These are phyloP conservation scores for Raffaelea albimanens DNA, from an alignment of 2,329 filamentous ascomycete genomes.

Conservation along the genomic window DNA sequence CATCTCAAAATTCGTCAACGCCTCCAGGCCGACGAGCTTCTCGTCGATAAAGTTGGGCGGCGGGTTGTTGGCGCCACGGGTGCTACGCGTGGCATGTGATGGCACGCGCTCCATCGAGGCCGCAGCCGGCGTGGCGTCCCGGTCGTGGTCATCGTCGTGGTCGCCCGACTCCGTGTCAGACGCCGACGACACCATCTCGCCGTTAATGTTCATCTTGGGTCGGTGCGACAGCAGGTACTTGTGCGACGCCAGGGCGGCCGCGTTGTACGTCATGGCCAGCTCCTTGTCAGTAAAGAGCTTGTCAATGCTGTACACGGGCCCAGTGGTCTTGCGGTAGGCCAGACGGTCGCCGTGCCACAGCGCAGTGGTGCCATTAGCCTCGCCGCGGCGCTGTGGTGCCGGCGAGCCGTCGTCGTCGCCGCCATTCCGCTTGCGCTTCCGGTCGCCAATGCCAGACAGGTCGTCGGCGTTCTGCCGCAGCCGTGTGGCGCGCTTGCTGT, in stretches of 20 bases:
- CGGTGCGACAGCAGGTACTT: slow-evolving; percentile 52
- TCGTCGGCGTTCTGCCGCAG: slow-evolving; percentile 54
- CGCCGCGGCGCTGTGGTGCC: slow-evolving; percentile 46
- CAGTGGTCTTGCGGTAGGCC: slow-evolving; percentile 44
- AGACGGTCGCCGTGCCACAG: slow-evolving; percentile 55
- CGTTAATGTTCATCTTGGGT: slow-evolving; percentile 36
- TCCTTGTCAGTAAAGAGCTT: slow-evolving; percentile 65
- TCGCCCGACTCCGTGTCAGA: slow-evolving; percentile 45
- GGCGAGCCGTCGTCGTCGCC: slow-evolving; percentile 53
- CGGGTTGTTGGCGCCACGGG: slow-evolving; percentile 33
- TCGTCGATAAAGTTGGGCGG: slow-evolving; percentile 43
- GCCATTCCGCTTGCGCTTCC: slow-evolving; percentile 53
- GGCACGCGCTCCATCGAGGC: slow-evolving; percentile 53
- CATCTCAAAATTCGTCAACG: slow-evolving; percentile 48
- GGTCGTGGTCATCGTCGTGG: slow-evolving; percentile 39
- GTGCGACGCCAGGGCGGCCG: slow-evolving; percentile 51
- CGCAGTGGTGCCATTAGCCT: slow-evolving; percentile 48
- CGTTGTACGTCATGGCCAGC: slow-evolving; percentile 55
- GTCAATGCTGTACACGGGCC: slow-evolving; percentile 55
- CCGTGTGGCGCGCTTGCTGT: slow-evolving; percentile 54
- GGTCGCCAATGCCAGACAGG: slow-evolving; percentile 43
- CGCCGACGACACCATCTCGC: slow-evolving; percentile 37
- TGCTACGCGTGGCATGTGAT: slow-evolving; percentile 56
- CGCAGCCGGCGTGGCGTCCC: slow-evolving; percentile 24
- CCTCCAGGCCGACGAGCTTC: slow-evolving; percentile 50